These are phyloP conservation scores for Aspergillus jensenii DNA, from an alignment of 2,329 filamentous ascomycete species.

Conservation along the genomic window DNA sequence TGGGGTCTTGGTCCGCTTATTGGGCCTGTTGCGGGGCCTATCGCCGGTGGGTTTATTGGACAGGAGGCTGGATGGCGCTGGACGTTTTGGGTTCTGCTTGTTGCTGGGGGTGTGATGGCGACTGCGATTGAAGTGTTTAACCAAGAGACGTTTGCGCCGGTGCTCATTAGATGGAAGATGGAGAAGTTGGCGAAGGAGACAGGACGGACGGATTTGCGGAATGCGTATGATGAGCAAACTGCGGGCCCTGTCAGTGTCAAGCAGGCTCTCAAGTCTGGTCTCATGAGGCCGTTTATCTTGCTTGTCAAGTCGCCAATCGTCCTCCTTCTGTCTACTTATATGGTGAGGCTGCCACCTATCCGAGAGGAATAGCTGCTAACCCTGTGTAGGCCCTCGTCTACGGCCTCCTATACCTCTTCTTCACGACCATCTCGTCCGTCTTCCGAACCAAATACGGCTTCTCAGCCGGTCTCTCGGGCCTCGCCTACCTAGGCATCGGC, in stretches of 20 bases:
- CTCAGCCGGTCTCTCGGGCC: conserved; percentile 47
- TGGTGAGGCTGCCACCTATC: conserved; percentile 17
- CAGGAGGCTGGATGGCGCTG: conserved; percentile 47
- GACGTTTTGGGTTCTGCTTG: conserved; percentile 47
- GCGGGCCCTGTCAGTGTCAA: conserved; percentile 19
- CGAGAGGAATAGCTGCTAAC: too few relatives aligned
- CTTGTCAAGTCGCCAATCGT: conserved; percentile 55
- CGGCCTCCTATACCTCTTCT: conserved; percentile 56
- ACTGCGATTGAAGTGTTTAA: conserved; percentile 19
- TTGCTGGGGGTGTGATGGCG: conserved; percentile 36
- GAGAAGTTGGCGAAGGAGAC: conserved; percentile 22
- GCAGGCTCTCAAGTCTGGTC: conserved; percentile 41
- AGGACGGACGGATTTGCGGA: conserved; percentile 21
- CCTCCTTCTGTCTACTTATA: conserved; percentile 52
- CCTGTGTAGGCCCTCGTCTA: conserved; percentile 46
- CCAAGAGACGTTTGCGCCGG: conserved; percentile 27
- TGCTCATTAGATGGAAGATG: conserved; percentile 28
- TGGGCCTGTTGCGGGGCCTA: conserved; percentile 36
- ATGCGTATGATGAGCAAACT: conserved; percentile 19
- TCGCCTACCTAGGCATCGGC: conserved; percentile 51
- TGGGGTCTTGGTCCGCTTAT: conserved; percentile 42
- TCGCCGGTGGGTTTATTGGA: conserved; percentile 42
- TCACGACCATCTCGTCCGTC: conserved; percentile 54
- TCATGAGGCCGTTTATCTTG: conserved; percentile 51
- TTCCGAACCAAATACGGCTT: conserved; percentile 52